Evolutionary conservation across 2,329 filamentous ascomycete species (phyloP), one percentile per base, ranked within the genome.

Genomic region (Hypoxylon sp.): DNA sequence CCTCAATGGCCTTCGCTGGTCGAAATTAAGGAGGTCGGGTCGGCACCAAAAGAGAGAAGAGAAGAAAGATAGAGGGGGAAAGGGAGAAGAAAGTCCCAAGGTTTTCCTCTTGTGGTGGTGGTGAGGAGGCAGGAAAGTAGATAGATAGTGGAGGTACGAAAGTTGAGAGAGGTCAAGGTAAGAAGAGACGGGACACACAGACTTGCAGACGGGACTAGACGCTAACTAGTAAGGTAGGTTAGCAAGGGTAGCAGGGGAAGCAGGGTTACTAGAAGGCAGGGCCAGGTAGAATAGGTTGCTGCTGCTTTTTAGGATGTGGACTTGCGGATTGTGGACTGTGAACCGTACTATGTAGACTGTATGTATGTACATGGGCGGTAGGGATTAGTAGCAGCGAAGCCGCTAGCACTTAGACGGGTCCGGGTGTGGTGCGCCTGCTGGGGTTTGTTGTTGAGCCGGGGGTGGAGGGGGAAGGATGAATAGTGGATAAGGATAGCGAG

Each of bases 1-100:
- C 75, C 77, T 77, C 71, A 70, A 63, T 70, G 69, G 71, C 67
- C 71, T 74, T 73, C 67, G 61, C 71, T 66, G 62, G 67, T 70
- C 72, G 72, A 71, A 78, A 80, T 78, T 76, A 75, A 74, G 73
- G 77, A 79, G 78, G 79, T 78, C 78, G 75, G 77, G 71, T 69
- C 68, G 74, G 69, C 74, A 74, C 65, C 69, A 74, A 73, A 75
- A 72, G 75, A 74, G 76, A 78, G 77, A 77, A 77, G 74, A 78
- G 73, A 75, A 76, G 74, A 74, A 74, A 71, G 73, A 76, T 74
- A 77, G 76, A 76, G 74, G 71, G 74, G 76, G 71, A 70, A 74
- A 78, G 75, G 76, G 74, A 75, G 73, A 76, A 75, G 74, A 74
- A 72, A 73, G 69, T 67, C 69, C 63, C 66, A 71, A 71, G 74